phyloP scores from a whole-genome alignment of 495 filamentous ascomycete genomes.

The Friedmanniomyces simplex region DNA sequence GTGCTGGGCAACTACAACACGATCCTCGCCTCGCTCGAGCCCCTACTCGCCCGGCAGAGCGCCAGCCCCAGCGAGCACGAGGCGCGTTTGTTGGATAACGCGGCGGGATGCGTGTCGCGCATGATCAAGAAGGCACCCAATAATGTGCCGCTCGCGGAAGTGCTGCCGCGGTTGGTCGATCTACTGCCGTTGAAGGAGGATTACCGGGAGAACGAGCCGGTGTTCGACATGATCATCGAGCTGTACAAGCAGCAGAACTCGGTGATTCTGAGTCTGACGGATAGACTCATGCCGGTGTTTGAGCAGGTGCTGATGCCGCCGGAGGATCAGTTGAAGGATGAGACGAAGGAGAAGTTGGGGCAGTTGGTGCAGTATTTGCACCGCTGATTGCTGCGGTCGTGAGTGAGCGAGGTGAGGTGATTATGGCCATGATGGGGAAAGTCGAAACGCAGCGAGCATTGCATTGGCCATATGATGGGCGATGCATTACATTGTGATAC shows the following conservation, averaged over 20 bases:
- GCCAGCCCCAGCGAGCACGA: constrained; percentile 28
- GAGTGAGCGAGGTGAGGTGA: no score
- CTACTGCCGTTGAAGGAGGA: constrained; percentile 87
- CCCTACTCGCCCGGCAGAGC: constrained; percentile 56
- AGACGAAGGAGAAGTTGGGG: constrained; percentile 59
- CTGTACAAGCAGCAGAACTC: constrained; percentile 59
- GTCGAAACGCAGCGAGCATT: no score
- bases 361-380: constrained; percentile 65
- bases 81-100: constrained; percentile 80
- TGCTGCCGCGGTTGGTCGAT: constrained; percentile 67
- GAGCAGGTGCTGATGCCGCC: constrained; percentile 68
- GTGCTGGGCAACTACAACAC: constrained; percentile 62
- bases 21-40: constrained; percentile 75
- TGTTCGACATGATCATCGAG: constrained; percentile 77
- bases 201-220: constrained; percentile 89
- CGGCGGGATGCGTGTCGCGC: constrained; percentile 80
- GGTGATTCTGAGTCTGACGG: constrained; percentile 45
- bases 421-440: no score
- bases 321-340: constrained; percentile 71
- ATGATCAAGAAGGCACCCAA: constrained; percentile 82
- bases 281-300: constrained; percentile 66
- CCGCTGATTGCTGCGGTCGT: neutral
- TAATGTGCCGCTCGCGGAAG: constrained; percentile 64
- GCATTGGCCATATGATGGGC: no score
- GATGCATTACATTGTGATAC: no score